Conservation (phyloP, 2,329 filamentous ascomycete species). For the Septoria linicola region DNA sequence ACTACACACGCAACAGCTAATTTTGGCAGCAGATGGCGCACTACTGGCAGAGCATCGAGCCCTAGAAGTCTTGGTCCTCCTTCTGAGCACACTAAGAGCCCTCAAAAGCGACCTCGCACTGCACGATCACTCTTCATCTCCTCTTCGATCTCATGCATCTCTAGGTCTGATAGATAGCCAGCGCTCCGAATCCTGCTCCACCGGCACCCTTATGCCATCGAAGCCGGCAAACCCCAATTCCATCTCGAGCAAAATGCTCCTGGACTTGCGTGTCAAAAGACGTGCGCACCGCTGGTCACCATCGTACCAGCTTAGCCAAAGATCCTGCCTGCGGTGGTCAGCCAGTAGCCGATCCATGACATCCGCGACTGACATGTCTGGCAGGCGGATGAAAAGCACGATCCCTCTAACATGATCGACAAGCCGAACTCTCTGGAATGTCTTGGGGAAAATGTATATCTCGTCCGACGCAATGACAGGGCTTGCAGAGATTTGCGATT, state of each 20-base stretch:
- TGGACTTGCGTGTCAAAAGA: background rate
- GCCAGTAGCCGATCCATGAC: background rate
- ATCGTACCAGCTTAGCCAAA: background rate
- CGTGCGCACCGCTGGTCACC: background rate
- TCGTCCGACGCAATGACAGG: background rate
- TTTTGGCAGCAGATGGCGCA: too few species aligned
- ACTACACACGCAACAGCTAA: too few species aligned
- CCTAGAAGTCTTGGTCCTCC: too few species aligned
- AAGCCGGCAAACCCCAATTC: background rate
- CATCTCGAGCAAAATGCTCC: background rate
- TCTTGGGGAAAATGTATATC: background rate
- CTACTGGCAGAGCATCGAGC: too few species aligned
- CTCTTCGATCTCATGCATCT: too few species aligned
- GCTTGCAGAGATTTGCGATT: background rate
- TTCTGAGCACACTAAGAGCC: too few species aligned
- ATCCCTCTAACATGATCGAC: background rate
- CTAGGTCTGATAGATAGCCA: background rate
- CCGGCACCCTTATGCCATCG: background rate
- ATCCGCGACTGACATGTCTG: constrained; percentile 4
- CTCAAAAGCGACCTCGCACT: background rate
- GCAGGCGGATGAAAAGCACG: background rate
- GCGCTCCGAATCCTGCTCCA: background rate
- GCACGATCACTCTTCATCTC: too few species aligned
- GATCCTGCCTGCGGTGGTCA: background rate
- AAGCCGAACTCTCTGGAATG: background rate